Conservation (phyloP, 768 basidiomycete genomes). For the Cystofilobasidium ferigula region DNA sequence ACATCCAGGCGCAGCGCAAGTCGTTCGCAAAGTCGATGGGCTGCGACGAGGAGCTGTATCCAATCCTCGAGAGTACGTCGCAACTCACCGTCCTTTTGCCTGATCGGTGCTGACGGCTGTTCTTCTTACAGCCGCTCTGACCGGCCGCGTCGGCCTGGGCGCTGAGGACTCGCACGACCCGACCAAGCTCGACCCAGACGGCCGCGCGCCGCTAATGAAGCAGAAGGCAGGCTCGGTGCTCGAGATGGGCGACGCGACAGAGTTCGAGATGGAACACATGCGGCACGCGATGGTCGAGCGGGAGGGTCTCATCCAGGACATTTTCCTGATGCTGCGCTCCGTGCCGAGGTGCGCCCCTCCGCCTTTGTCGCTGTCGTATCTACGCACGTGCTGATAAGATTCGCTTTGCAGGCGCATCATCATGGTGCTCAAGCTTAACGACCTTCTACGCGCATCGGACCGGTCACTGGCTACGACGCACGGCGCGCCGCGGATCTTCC, state of each 20-base stretch:
- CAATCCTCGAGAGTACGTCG: constrained; percentile 21
- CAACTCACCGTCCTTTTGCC: not conserved
- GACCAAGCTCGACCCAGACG: constrained; percentile 3
- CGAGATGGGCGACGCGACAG: constrained; percentile 39
- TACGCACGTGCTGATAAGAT: constrained; percentile 60
- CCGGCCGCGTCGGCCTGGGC: constrained; percentile 21
- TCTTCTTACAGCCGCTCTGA: constrained; percentile 11
- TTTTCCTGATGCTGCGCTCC: constrained; percentile 75
- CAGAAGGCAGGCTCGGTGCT: constrained; percentile 29
- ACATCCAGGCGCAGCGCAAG: constrained; percentile 55
- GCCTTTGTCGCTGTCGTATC: not conserved
- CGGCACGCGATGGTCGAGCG: constrained; percentile 55
- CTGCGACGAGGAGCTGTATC: constrained; percentile 62
- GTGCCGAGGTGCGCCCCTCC: constrained; percentile 56
- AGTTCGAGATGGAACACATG: constrained; percentile 69
- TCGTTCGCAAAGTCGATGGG: constrained; percentile 86
- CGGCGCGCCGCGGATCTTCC: constrained; percentile 49
- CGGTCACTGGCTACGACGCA: constrained; percentile 73
- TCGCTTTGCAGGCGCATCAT: constrained; percentile 36
- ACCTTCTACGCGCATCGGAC: constrained; percentile 53
- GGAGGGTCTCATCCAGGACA: constrained; percentile 70
- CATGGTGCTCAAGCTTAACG: constrained; percentile 49
- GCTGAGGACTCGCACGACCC: not conserved
- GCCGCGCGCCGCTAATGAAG: not conserved
- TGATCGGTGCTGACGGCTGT: not conserved